phyloP scores from a whole-genome alignment of 257 asterid species.

The Echium plantagineum region DNA sequence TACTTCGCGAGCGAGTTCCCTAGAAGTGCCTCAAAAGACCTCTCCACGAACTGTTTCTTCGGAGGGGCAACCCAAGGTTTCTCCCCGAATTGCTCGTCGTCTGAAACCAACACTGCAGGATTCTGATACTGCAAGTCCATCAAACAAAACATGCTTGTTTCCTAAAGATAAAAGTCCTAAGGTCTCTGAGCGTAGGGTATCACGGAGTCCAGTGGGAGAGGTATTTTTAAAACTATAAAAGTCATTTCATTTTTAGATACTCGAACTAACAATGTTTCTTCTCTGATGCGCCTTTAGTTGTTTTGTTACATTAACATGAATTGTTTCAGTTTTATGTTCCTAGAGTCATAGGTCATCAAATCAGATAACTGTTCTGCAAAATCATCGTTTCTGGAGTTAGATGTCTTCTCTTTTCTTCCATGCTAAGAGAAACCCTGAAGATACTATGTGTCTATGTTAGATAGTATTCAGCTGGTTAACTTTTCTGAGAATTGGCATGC shows the following conservation, averaged over 20 bases:
- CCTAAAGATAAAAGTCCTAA: conserved; percentile 61
- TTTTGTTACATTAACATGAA: too few relatives aligned
- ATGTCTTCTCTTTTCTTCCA: background rate
- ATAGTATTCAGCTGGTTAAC: too few relatives aligned
- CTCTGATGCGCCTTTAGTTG: too few relatives aligned
- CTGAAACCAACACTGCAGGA: conserved; percentile 32
- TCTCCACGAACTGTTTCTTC: conserved; percentile 25
- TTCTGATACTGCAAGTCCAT: conserved; percentile 39
- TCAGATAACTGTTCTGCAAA: background rate
- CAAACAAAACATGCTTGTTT: conserved; percentile 37
- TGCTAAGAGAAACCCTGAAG: background rate
- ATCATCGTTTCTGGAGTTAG: background rate
- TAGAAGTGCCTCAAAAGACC: conserved; percentile 46
- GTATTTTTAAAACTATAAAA: conserved; percentile 18
- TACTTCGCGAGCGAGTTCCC: conserved; percentile 35
- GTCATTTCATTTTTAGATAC: too few relatives aligned
- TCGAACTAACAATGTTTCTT: too few relatives aligned
- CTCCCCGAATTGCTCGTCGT: conserved; percentile 39
- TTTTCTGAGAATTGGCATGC: too few relatives aligned
- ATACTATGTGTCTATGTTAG: background rate
- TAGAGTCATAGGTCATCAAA: background rate
- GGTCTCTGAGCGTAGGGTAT: conserved; percentile 50
- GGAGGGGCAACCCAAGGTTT: background rate
- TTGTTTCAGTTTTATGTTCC: background rate
- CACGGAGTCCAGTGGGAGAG: conserved; percentile 59